Evolutionary conservation across 2,329 filamentous ascomycete genomes (phyloP), one percentile per base, ranked within the genome.

Genomic region (Passalora sequoiae): DNA sequence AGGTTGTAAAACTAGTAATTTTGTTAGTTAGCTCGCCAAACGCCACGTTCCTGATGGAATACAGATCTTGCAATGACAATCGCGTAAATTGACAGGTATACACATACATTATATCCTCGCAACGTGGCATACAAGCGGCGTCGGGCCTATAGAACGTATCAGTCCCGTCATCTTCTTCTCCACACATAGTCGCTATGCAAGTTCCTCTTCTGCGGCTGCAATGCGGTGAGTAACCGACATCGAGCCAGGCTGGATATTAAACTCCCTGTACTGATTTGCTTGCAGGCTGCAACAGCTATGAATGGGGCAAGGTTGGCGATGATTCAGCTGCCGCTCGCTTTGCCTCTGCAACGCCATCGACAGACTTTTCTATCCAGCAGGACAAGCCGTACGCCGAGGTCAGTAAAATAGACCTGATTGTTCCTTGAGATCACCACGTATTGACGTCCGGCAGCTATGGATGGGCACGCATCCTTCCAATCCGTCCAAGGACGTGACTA

Each of bases 381-480:
- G 85, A 94, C 58, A 92, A 88, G 70, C 91, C 92, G 22, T 98
- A 98, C 61, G 89, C 92, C 37, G 92, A 97, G 78, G 89, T 89
- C 63, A 28, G 68, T 63, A 36, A 7, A 12, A 27, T 7, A 7
- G 24, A 27, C 12, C 24, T n/a, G n/a, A 9, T 19, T 8, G 15
- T 19, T 17, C 5, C 17, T 33, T 3, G 15, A 4, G 7, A 15
- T 33, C 6, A 33, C 13, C 7, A 19, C 13, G 3, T 17, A 19
- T n/a, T n/a, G n/a, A n/a, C n/a, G n/a, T n/a, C n/a, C n/a, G 21
- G 13, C 56, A 96, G 89, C 74, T 98, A 60, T 98, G 92, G 92
- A 98, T 98, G 92, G 92, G 92, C 61, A 96, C 91, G 1, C 92
- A 98, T 61, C 89, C 91, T 32, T 94, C 88, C 33, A 89, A 96